Percentiles rank a stretch among this genome's conserved stretches.
These are phyloP conservation scores for Coelastrella sp. DNA, from an alignment of 139 green algal species.

Conservation along the genomic window DNA sequence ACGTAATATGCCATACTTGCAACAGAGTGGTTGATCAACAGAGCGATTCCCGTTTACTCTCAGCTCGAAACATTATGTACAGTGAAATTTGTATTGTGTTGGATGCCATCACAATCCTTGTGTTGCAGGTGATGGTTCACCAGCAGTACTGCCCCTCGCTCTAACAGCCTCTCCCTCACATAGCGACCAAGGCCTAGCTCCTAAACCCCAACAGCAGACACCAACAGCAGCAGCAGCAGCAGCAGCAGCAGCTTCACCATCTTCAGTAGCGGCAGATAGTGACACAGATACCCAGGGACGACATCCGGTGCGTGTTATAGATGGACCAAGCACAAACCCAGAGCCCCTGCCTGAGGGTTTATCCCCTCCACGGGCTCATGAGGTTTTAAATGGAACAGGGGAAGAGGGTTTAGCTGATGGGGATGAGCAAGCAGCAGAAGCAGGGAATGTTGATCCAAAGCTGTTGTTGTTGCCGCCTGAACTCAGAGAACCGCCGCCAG, in stretches of 20 bases:
- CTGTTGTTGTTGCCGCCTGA: constrained; percentile 1
- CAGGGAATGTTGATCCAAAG: not conserved
- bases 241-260: not conserved
- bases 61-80: no score
- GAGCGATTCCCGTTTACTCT: no score
- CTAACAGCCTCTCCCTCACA: not conserved
- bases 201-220: not conserved
- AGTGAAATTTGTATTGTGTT: no score
- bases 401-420: not conserved
- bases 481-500: constrained; percentile 7
- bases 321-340: constrained; percentile 41
- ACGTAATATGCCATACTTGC: no score
- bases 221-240: constrained; percentile 34
- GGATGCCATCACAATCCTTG: no score
- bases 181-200: not conserved
- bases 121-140: not conserved
- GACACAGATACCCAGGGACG: not conserved
- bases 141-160: not conserved
- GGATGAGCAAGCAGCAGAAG: not conserved
- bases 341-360: constrained; percentile 42
- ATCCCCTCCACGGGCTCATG: not conserved
- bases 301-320: constrained; percentile 6
- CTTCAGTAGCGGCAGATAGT: not conserved
- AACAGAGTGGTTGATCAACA: no score
- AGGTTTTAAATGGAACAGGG: not conserved